phyloP scores from a whole-genome alignment of 176 grass and related monocot genomes.

The Aegilops speltoides region DNA sequence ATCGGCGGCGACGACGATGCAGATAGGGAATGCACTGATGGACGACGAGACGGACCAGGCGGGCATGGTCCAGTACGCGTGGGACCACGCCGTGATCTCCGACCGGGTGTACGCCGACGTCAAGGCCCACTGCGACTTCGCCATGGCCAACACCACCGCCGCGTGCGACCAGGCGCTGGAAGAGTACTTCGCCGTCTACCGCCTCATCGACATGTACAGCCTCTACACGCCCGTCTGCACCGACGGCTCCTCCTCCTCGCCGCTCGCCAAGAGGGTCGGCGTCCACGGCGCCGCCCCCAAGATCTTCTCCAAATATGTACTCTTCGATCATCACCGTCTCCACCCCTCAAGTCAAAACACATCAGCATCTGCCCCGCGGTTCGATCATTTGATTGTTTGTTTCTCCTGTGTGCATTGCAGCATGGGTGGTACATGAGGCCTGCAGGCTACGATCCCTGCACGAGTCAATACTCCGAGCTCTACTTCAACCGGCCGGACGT shows the following conservation, averaged over 20 bases:
- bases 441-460: conserved; percentile 82
- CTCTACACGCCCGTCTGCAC: conserved; percentile 79
- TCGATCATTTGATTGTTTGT: no score
- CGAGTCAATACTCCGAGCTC: conserved; percentile 38
- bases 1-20: not conserved
- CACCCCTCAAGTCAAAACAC: no score
- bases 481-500: conserved; percentile 93
- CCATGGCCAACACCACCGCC: conserved; percentile 9
- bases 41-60: conserved; percentile 81
- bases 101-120: conserved; percentile 78
- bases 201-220: conserved; percentile 98
- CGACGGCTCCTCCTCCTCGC: not conserved
- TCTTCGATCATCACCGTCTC: not conserved
- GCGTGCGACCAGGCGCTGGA: conserved; percentile 49
- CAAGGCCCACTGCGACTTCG: conserved; percentile 72
- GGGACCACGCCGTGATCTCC: conserved; percentile 97
- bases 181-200: conserved; percentile 78
- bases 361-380: not conserved
- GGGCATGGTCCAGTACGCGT: conserved; percentile 94
- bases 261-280: conserved; percentile 19
- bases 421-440: conserved; percentile 61
- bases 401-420: not conserved
- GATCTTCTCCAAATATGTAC: conserved; percentile 71
- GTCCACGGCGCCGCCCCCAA: conserved; percentile 51
- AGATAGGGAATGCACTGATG: conserved; percentile 88